A percentile compares a stretch with the other conserved stretches of the same genome.
phyloP scores from a whole-genome alignment of 495 filamentous ascomycete species.

The Aspergillus sparsus region DNA sequence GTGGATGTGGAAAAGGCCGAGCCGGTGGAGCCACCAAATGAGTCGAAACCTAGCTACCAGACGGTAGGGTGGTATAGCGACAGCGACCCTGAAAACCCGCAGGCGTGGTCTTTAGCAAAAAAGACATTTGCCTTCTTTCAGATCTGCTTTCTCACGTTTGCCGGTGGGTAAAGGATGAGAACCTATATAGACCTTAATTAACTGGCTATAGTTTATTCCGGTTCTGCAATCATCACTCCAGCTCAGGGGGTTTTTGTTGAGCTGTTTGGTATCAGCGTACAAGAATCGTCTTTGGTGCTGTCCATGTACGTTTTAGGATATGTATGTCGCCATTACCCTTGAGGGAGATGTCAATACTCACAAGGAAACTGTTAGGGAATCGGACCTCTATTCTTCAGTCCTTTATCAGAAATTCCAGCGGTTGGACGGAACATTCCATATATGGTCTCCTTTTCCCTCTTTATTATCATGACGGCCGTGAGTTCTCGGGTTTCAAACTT shows the following conservation, averaged over 20 bases:
- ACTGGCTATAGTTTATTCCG: slow-evolving; percentile 10
- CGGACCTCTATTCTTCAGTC: slow-evolving; percentile 45
- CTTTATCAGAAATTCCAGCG: slow-evolving; percentile 46
- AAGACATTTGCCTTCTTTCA: too few species aligned
- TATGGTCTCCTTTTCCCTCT: slow-evolving; percentile 47
- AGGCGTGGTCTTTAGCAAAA: too few species aligned
- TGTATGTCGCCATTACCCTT: neutral
- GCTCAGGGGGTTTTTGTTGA: neutral
- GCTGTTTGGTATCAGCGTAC: slow-evolving; percentile 3
- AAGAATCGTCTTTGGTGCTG: slow-evolving; percentile 1
- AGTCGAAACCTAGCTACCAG: too few species aligned
- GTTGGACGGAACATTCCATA: slow-evolving; percentile 52
- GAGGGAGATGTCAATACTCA: neutral
- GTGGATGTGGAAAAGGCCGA: too few species aligned
- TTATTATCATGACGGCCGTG: slow-evolving; percentile 43
- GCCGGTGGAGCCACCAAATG: too few species aligned
- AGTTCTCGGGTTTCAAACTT: slow-evolving; percentile 42
- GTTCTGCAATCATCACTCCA: slow-evolving; percentile 1
- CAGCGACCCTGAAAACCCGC: too few species aligned
- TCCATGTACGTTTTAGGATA: slow-evolving; percentile 7
- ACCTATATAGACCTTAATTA: too few species aligned
- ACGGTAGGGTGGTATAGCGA: too few species aligned
- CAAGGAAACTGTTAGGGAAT: slow-evolving; percentile 10
- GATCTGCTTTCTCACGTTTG: too few species aligned
- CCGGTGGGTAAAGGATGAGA: too few species aligned